Percentiles rank a stretch among this genome's conserved stretches.
These are phyloP conservation scores for Cynanchum wilfordii DNA, from an alignment of 257 asterid species.

Conservation along the genomic window DNA sequence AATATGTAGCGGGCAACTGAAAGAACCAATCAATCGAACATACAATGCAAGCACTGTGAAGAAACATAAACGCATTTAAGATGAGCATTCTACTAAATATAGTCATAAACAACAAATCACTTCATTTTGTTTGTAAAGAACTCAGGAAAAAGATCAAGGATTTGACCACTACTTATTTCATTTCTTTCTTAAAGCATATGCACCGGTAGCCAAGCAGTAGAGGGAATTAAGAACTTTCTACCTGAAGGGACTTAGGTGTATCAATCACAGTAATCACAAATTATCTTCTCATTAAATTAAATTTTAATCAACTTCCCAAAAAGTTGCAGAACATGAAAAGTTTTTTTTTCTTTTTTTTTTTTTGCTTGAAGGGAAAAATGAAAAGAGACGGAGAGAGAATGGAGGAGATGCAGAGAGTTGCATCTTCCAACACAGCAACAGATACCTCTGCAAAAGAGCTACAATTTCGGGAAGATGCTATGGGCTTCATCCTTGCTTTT, in stretches of 20 bases:
- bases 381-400: background rate
- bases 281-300: too few relatives aligned
- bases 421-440: background rate
- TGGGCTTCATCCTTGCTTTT: slow-evolving; percentile 82
- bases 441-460: slow-evolving; percentile 79
- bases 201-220: too few relatives aligned
- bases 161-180: background rate
- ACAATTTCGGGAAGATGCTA: slow-evolving; percentile 43
- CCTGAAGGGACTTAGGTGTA: background rate
- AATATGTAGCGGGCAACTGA: background rate
- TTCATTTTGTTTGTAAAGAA: background rate
- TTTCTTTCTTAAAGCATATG: too few relatives aligned
- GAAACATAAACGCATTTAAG: background rate
- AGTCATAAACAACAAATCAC: background rate
- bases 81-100: background rate
- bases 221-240: background rate
- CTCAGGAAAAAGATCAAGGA: background rate
- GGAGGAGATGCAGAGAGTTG: background rate
- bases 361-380: background rate
- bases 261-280: background rate
- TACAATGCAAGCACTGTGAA: background rate
- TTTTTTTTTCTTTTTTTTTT: too few relatives aligned
- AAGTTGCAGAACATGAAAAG: background rate
- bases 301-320: background rate
- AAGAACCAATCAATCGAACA: background rate